Conservation (phyloP, 148 eudicot genomes). For the Persicaria maculosa region DNA sequence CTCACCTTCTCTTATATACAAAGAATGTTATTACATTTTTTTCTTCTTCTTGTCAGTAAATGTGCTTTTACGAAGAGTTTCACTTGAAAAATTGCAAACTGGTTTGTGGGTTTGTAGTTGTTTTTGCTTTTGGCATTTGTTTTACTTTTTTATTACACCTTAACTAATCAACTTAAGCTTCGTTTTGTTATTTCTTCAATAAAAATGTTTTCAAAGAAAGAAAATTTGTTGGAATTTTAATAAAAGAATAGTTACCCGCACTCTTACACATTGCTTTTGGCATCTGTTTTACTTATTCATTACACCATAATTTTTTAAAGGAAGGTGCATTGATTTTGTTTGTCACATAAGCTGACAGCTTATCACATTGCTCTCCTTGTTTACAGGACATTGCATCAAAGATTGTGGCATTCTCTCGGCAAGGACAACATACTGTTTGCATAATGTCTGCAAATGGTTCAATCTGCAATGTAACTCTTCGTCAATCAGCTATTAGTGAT, state of each 20-base stretch:
- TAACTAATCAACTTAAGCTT: background rate
- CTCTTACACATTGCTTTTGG: background rate
- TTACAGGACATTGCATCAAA: conserved; percentile 65
- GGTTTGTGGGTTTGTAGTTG: background rate
- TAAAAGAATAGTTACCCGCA: background rate
- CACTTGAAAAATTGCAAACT: background rate
- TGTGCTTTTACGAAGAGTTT: background rate
- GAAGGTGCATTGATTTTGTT: background rate
- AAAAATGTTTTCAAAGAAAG: background rate
- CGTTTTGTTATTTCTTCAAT: background rate
- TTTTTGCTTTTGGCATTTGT: background rate
- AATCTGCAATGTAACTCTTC: conserved; percentile 61
- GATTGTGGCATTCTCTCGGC: conserved; percentile 60
- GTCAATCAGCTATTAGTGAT: conserved; percentile 55
- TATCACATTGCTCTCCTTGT: conserved; percentile 10
- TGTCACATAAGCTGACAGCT: background rate
- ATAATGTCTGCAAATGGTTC: conserved; percentile 78
- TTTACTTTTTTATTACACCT: background rate
- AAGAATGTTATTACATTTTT: background rate
- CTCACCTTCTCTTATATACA: background rate
- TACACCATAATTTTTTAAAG: background rate
- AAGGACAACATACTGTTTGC: conserved; percentile 70
- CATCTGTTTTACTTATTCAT: background rate
- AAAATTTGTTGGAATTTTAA: background rate
- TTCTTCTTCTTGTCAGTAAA: background rate